Base-by-base conservation (phyloP, 805 yeast genomes). In the Wickerhamiella kurtzmanii region DNA sequence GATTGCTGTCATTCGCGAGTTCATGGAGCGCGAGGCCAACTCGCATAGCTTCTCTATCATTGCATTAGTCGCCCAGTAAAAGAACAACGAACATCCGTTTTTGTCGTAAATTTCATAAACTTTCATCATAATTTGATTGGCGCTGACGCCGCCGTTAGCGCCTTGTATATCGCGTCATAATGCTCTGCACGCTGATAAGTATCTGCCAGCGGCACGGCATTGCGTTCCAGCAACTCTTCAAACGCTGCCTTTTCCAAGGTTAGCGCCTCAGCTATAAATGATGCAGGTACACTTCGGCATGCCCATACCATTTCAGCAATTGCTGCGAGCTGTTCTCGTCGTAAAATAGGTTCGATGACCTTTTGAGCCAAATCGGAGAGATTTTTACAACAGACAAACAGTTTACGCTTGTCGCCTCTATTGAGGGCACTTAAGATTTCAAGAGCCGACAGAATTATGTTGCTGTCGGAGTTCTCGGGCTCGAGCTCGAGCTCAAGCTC, bases 31-130 rank as follows among this genome's bases (percentile, higher is more conserved):
- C 21, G 71, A 67, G 44, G 9, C 22, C 22, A 61, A 50, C 17
- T 47, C 47, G 22, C 56, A 57, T 1, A 76, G 76, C 44, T 87
- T 85, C 64, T 81, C 92, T 8, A 66, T 87, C 60, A 74, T 87
- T 67, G 95, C 94, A 0, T 58, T 49, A 16, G 53, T 55, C n/a
- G 49, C 49, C 22, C 25, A 20, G 17, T n/a, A 39, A n/a, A 25
- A 11, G n/a, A 15, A 2, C 3, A 13, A 18, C 18, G 20, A 18
- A 8, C 8, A 17, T 19, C 6, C 15, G 20, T 40, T 40, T 19
- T 22, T 8, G 20, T 8, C 37, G 4, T 3, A 39, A 25, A 37
- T 22, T 8, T 11, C 6, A 25, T 25, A 25, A 25, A 11, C 32
- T 11, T 6, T 6, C 6, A 6, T 25, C 11, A 25, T 25, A 25